These are phyloP conservation scores for Podila verticillata DNA, from an alignment of 192 early-diverging fungal genomes.

Conservation along the genomic window DNA sequence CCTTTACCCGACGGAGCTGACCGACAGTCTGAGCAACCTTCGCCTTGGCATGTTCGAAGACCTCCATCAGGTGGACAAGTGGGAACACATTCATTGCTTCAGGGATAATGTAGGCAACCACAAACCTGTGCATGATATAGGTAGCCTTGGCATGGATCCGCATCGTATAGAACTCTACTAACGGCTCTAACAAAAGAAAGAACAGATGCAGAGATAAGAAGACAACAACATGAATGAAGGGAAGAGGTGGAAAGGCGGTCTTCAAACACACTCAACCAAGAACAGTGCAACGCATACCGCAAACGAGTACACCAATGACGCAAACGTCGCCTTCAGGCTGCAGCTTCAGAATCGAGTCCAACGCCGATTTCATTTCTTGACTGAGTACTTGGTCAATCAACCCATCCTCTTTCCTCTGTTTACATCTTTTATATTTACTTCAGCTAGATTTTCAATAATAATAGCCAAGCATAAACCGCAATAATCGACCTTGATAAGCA, in stretches of 20 bases:
- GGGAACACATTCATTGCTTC: slow-evolving; percentile 30
- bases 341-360: slow-evolving; percentile 27
- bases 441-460: no score
- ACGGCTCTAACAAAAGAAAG: slow-evolving; percentile 31
- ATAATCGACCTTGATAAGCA: no score
- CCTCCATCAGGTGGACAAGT: slow-evolving; percentile 33
- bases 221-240: neutral
- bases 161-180: slow-evolving; percentile 30
- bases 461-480: no score
- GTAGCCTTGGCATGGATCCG: slow-evolving; percentile 28
- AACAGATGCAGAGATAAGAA: neutral
- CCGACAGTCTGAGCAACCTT: slow-evolving; percentile 25
- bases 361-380: slow-evolving; percentile 19
- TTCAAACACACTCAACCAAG: neutral
- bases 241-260: neutral
- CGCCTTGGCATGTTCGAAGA: slow-evolving; percentile 12
- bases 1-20: slow-evolving; percentile 31
- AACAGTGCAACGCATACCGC: slow-evolving; percentile 9
- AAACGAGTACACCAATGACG: slow-evolving; percentile 22
- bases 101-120: slow-evolving; percentile 13
- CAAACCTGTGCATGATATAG: slow-evolving; percentile 30
- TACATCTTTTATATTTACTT: no score
- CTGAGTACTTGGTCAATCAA: no score
- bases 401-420: no score
- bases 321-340: slow-evolving; percentile 23